These are phyloP conservation scores for Trypanosoma platydactyli DNA, from an alignment of 208 protist genomes.

Conservation along the genomic window DNA sequence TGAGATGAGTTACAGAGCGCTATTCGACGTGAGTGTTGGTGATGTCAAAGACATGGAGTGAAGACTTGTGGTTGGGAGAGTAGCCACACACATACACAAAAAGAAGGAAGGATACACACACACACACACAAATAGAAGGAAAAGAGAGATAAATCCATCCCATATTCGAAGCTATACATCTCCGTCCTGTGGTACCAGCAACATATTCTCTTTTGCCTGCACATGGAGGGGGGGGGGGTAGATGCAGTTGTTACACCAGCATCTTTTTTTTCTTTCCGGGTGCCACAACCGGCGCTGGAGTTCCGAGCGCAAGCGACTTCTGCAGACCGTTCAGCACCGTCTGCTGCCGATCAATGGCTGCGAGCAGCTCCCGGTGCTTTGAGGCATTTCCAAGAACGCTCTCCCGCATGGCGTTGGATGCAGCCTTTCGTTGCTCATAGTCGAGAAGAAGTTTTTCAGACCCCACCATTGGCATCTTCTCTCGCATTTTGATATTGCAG, in stretches of 20 bases:
- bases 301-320: slow-evolving; percentile 43
- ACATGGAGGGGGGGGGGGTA: no score
- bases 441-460: slow-evolving; percentile 94
- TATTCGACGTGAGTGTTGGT: no score
- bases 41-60: no score
- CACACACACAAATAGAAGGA: no score
- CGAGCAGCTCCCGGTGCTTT: slow-evolving; percentile 64
- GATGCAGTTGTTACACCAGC: neutral
- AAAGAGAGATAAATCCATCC: no score
- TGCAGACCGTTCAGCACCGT: slow-evolving; percentile 53
- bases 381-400: slow-evolving; percentile 80
- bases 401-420: slow-evolving; percentile 66
- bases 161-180: no score
- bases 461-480: slow-evolving; percentile 93
- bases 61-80: no score
- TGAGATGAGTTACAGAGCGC: no score
- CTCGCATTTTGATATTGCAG: slow-evolving; percentile 88
- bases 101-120: no score
- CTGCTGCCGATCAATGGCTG: slow-evolving; percentile 59
- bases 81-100: no score
- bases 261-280: neutral
- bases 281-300: neutral
- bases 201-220: neutral
- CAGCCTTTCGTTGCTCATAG: slow-evolving; percentile 91
- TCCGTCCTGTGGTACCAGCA: neutral